Base-by-base conservation (phyloP, 2,329 filamentous ascomycete species). In the Camptophora hylomeconis region DNA sequence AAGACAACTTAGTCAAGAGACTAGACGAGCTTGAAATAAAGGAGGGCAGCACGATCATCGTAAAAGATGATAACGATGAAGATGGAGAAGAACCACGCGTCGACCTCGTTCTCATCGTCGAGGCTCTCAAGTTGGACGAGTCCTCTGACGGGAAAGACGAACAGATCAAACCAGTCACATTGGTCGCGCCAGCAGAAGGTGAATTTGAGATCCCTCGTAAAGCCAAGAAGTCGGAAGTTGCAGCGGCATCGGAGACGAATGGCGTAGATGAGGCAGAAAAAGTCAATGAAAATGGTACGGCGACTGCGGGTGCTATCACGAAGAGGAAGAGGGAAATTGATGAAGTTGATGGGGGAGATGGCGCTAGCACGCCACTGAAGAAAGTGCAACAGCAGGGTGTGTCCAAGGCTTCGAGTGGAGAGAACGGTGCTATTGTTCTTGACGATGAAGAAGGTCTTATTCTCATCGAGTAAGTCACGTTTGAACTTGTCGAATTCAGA, bases 1-100 rank as follows among this genome's bases (percentile, higher is more conserved):
- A 82, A 4, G 81, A 92, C 33, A 92, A 94, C 45, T 16, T 24
- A 4, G 22, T n/a, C 6, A 92, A 83, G 60, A 84, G 79, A 36
- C 66, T 98, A 28, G 64, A 56, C 15, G 80, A 93, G 12, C 65
- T 94, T 6, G 80, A 77, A 7, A 71, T 94, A 44, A 69, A 69
- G 33, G 61, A 68, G 14, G 80, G 80, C 39, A 75, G 68, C 29
- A 87, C 92, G 50, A 56, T 95, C 39, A 92, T 81, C 0, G 61
- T 95, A 29, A 75, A 79, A n/a, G 89, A 80, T 39, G 69, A 92
- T 32, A 79, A 83, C 25, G 31, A 44, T n/a, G 39, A 50, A 4
- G 66, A 77, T 1, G 64, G 20, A 10, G 24, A 38, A 9, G 41
- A 52, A 3, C 67, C 79, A 0, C 75, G 80, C 36, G 77, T 93